Conservation (phyloP, 169 alveolate species). For the Plasmodium billcollinsi region DNA sequence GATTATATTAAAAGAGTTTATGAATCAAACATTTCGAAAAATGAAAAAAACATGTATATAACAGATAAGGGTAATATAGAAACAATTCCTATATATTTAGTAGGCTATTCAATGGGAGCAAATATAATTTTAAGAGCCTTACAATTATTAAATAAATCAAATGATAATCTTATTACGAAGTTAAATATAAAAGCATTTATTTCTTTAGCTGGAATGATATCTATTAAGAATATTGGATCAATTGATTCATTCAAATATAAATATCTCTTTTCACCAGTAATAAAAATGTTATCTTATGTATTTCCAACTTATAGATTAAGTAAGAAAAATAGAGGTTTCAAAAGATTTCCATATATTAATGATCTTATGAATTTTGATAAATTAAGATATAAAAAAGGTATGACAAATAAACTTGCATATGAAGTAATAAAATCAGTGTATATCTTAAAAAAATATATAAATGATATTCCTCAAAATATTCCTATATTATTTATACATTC, state of each 20-base stretch:
- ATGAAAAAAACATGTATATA: neutral
- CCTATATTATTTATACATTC: conserved; percentile 30
- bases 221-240: neutral
- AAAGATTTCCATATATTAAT: conserved; percentile 13
- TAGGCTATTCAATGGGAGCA: conserved; percentile 26
- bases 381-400: conserved; percentile 17
- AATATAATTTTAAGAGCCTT: conserved; percentile 14
- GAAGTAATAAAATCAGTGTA: conserved; percentile 9
- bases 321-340: neutral
- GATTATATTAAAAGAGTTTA: neutral
- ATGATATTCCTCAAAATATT: conserved; percentile 10
- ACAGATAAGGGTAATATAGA: neutral
- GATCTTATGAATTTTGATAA: conserved; percentile 1
- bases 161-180: neutral
- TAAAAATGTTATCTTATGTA: neutral
- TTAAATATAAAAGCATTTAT: conserved; percentile 26
- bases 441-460: conserved; percentile 10
- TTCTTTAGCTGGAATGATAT: conserved; percentile 26
- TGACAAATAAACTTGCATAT: conserved; percentile 25
- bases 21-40: neutral
- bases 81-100: neutral
- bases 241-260: conserved; percentile 12
- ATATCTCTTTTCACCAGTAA: conserved; percentile 4
- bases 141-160: conserved; percentile 3
- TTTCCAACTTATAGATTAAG: conserved; percentile 13